A percentile compares a stretch with the other conserved stretches of the same genome.
Conservation (phyloP, 805 yeast species). For the Schizosaccharomyces cryophilus region DNA sequence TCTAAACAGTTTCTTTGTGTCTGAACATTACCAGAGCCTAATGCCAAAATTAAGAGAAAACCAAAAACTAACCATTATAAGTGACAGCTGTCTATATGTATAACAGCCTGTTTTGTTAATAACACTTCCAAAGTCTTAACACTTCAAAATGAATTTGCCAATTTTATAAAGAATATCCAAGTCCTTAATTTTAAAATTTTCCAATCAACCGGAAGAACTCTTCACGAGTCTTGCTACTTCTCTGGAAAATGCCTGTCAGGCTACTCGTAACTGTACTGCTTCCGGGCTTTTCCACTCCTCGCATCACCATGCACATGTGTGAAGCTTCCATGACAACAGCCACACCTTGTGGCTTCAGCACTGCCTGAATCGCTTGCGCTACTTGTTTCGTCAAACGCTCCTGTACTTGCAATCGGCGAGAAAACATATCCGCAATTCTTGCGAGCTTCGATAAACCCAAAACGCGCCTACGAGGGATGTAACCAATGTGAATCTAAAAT, state of each 20-base stretch:
- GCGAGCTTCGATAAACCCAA: slow-evolving; percentile 84
- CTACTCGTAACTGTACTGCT: slow-evolving; percentile 84
- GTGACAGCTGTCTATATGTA: no score
- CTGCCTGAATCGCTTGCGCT: slow-evolving; percentile 83
- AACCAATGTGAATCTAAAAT: slow-evolving; percentile 62
- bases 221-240: slow-evolving; percentile 84
- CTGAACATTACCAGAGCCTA: no score
- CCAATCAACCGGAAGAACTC: slow-evolving; percentile 60
- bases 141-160: no score
- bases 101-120: no score
- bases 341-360: slow-evolving; percentile 82
- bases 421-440: slow-evolving; percentile 86
- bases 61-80: no score
- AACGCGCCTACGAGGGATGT: slow-evolving; percentile 82
- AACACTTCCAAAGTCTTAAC: no score
- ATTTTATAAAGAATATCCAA: no score
- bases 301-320: slow-evolving; percentile 97
- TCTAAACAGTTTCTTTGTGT: no score
- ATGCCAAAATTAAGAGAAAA: no score
- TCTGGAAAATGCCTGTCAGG: slow-evolving; percentile 89
- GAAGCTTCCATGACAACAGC: slow-evolving; percentile 96
- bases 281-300: slow-evolving; percentile 92
- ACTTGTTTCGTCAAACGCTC: slow-evolving; percentile 91
- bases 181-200: neutral
- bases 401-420: slow-evolving; percentile 91